Evolutionary conservation across 1,284 basidiomycete species (phyloP).

Genomic region (Tetrapyrgos nigripes): DNA sequence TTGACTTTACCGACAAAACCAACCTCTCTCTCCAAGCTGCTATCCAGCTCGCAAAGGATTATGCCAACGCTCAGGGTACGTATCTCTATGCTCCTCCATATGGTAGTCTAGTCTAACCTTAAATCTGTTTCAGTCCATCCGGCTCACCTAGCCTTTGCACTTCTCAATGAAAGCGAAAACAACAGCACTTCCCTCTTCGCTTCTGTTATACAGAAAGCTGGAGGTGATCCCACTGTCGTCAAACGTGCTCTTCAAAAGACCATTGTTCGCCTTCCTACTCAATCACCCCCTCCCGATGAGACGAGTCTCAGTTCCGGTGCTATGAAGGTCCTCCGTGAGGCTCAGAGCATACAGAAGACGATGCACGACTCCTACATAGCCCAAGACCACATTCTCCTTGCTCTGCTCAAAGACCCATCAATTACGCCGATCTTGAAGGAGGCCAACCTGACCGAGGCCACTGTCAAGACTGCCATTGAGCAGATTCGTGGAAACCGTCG

Average conservation of each 20-base stretch:
- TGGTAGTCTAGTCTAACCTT: slow-evolving; percentile 9
- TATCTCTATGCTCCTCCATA: not conserved
- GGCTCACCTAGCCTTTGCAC: slow-evolving; percentile 76
- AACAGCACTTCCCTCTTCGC: slow-evolving; percentile 64
- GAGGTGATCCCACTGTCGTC: slow-evolving; percentile 74
- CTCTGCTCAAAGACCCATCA: slow-evolving; percentile 76
- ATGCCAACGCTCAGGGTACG: slow-evolving; percentile 78
- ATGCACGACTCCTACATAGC: slow-evolving; percentile 96
- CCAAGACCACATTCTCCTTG: slow-evolving; percentile 85
- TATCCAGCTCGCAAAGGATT: slow-evolving; percentile 83
- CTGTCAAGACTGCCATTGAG: slow-evolving; percentile 82
- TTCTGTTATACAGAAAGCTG: slow-evolving; percentile 79
- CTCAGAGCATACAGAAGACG: slow-evolving; percentile 82
- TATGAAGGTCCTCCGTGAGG: slow-evolving; percentile 79
- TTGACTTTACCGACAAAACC: slow-evolving; percentile 86
- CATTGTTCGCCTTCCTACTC: slow-evolving; percentile 81
- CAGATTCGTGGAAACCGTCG: slow-evolving; percentile 83
- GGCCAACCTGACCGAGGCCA: slow-evolving; percentile 71
- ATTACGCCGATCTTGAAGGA: slow-evolving; percentile 78
- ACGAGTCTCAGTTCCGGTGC: slow-evolving; percentile 67
- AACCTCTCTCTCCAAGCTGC: slow-evolving; percentile 70
- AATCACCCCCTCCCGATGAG: slow-evolving; percentile 87
- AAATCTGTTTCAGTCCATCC: slow-evolving; percentile 66
- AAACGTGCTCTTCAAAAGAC: slow-evolving; percentile 71
- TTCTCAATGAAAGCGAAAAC: slow-evolving; percentile 68